Base-by-base conservation (phyloP, 2,329 filamentous ascomycete genomes). In the Ophiocordyceps camponoti-saundersi region DNA sequence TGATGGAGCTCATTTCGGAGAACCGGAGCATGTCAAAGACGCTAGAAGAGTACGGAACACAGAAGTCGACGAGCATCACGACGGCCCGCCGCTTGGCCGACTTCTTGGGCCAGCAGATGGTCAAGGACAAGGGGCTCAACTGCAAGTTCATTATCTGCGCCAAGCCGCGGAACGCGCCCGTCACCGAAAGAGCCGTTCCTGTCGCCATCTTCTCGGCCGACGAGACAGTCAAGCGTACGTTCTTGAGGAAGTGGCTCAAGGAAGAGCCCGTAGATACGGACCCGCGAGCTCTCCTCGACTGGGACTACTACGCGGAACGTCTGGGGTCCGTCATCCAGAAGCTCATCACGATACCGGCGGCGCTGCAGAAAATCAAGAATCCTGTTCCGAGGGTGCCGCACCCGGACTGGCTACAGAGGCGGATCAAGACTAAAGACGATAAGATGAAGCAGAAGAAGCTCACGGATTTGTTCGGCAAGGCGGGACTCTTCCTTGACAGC, bases 91-190 rank as follows among this genome's bases (percentile, higher is more conserved):
- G 92, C 51, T 67, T 99, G 41, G 92, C 92, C 34, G 92, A 98
- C 58, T 99, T 99, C 60, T 61, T 99, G 51, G 92, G 92, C 34
- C 90, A 95, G 61, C 88, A 95, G 59, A 99, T 99, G 93, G 81
- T 95, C 57, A 98, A 98, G 60, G 93, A 99, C 65, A 98, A 96
- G 64, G 92, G 92, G 3, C 65, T 99, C 55, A 98, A 98, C 68
- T 99, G 92, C 80, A 96, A 96, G 65, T 99, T 96, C 64, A 95
- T 99, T 61, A 95, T 99, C 58, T 95, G 89, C 46, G 76, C 87
- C 15, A 79, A 76, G 52, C 92, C 92, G 4, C 85, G 80, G 57
- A 85, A 85, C 57, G 86, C 90, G 0, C 90, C 92, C 2, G 89
- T 98, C 50, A 98, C 92, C 0, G 93, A 98, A 54, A 77, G 92